Conservation (phyloP, 352 stramenopile species). For the Globisporangium cylindrosporum region DNA sequence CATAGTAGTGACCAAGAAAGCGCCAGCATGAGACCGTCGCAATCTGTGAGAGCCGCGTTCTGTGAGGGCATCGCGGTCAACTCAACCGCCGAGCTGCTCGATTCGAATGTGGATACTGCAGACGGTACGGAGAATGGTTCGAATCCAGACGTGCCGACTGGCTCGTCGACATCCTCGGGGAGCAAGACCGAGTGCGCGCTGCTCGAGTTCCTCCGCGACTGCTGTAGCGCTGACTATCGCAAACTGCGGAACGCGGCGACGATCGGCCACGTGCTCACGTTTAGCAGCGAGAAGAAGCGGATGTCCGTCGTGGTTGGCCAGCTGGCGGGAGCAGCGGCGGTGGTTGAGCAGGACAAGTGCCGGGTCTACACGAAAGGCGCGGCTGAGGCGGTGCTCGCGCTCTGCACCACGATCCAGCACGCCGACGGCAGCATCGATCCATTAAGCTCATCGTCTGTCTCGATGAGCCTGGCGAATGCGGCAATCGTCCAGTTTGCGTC, state of each 20-base stretch:
- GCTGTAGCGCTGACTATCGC: slow-evolving; percentile 31
- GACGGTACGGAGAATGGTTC: neutral
- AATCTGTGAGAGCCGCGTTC: slow-evolving; percentile 26
- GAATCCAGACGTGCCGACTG: neutral
- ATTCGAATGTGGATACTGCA: neutral
- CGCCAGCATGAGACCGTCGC: neutral
- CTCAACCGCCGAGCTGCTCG: slow-evolving; percentile 62
- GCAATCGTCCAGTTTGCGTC: slow-evolving; percentile 67
- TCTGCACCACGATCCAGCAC: slow-evolving; percentile 29
- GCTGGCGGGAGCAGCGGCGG: neutral
- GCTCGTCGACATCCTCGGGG: slow-evolving; percentile 29
- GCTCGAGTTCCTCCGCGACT: slow-evolving; percentile 28
- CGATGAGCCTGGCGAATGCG: neutral
- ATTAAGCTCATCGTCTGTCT: slow-evolving; percentile 3
- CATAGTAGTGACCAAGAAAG: neutral
- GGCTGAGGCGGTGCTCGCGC: slow-evolving; percentile 51
- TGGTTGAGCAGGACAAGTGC: slow-evolving; percentile 6
- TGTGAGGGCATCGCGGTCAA: slow-evolving; percentile 79
- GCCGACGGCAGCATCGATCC: slow-evolving; percentile 14
- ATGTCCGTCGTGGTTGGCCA: slow-evolving; percentile 89
- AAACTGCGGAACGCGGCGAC: slow-evolving; percentile 18
- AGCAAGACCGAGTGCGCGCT: slow-evolving; percentile 54
- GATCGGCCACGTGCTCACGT: slow-evolving; percentile 60
- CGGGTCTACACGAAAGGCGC: slow-evolving; percentile 50
- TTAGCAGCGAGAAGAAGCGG: slow-evolving; percentile 92